Evolutionary conservation across 2,329 filamentous ascomycete species (phyloP), one percentile per base, ranked within the genome.

Genomic region (Knufia fluminis): DNA sequence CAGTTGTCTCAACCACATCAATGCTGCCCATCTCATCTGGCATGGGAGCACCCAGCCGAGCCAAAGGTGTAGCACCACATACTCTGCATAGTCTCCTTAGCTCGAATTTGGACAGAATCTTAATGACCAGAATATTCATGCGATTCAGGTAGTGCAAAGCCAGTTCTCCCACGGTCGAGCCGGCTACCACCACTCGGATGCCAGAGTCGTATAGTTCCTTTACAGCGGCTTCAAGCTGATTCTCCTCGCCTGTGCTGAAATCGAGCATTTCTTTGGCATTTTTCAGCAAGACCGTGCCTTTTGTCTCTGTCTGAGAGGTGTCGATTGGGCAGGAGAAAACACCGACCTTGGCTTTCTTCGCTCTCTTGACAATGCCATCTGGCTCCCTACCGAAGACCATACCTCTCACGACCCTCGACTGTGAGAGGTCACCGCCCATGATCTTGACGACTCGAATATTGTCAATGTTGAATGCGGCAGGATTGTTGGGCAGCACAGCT

Each of bases 371-470:
- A 14, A 78, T 78, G 60, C 91, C 90, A 64, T 95, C 85, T n/a
- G 92, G 92, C 70, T 95, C 86, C 65, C 94, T 85, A 62, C 88
- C 84, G 66, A 98, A 97, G 46, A 98, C 94, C 92, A 98, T 98
- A 58, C 92, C 92, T 76, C 86, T 94, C 53, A 98, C 85, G 12
- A 98, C 91, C 58, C 81, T 83, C 68, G 89, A 95, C 73, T 98
- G 90, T 63, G 94, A 87, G 64, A 98, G 74, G 66, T 85, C 89
- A 57, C 92, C 91, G 61, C 92, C 92, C 91, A 98, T 97, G 63
- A 98, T 98, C 79, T 98, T 98, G 61, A 98, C 94, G 51, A 98
- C 94, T 53, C 92, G 86, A 62, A 98, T 84, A 69, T 98, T 98
- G 75, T 98, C 92, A 57, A 98, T 89, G 70, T 96, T 98, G 79